A percentile compares a stretch with the other conserved stretches of the same genome.
phyloP scores from a whole-genome alignment of 75 land plant genomes.

The Chamaecyparis obtusa region DNA sequence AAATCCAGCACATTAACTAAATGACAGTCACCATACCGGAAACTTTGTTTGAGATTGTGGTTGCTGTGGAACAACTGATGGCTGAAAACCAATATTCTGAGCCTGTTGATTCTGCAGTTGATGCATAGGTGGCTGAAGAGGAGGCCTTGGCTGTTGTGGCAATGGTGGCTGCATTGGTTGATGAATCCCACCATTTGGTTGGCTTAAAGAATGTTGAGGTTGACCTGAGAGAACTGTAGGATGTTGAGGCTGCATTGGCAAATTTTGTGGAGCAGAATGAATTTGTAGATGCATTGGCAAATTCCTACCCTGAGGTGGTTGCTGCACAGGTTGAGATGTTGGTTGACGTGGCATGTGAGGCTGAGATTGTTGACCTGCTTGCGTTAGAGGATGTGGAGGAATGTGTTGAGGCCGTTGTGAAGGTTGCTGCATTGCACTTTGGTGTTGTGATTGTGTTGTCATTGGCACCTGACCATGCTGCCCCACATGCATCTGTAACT shows the following conservation, averaged over 20 bases:
- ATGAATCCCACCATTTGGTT: slow-evolving; percentile 29
- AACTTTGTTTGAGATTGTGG: slow-evolving; percentile 42
- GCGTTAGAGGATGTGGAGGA: slow-evolving; percentile 19
- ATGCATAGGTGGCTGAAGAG: slow-evolving; percentile 38
- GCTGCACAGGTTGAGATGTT: slow-evolving; percentile 25
- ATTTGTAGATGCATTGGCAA: slow-evolving; percentile 24
- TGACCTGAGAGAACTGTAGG: slow-evolving; percentile 37
- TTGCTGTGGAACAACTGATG: slow-evolving; percentile 36
- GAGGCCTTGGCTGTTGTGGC: slow-evolving; percentile 71
- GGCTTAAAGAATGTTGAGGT: slow-evolving; percentile 39
- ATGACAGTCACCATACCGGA: slow-evolving; percentile 39
- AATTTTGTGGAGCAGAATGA: slow-evolving; percentile 24
- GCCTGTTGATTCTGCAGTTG: slow-evolving; percentile 58
- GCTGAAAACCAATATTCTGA: slow-evolving; percentile 40
- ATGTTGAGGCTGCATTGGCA: slow-evolving; percentile 37
- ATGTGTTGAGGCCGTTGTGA: slow-evolving; percentile 28
- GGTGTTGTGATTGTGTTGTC: slow-evolving; percentile 27
- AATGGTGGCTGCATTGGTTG: slow-evolving; percentile 63
- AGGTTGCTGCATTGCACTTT: slow-evolving; percentile 15
- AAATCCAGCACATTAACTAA: background rate
- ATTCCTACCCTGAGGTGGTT: slow-evolving; percentile 38
- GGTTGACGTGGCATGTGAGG: slow-evolving; percentile 21
- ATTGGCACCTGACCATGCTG: slow-evolving; percentile 14
- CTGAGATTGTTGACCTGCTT: slow-evolving; percentile 37
- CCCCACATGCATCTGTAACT: slow-evolving; percentile 26